These are phyloP conservation scores for Plasmodium vinckei DNA, from an alignment of 169 alveolate species.

Conservation along the genomic window DNA sequence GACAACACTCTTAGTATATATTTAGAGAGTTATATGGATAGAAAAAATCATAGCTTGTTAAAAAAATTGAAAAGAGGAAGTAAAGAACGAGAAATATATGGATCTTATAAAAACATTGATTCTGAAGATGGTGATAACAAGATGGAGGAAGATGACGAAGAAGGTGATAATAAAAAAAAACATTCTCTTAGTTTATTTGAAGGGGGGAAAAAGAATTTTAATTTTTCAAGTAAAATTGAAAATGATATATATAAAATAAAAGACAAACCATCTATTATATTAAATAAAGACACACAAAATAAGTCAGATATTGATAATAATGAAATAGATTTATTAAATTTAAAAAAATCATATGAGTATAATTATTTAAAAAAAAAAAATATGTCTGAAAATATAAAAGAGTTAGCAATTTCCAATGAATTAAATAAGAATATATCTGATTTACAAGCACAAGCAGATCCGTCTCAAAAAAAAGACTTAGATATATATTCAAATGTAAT, in stretches of 20 bases:
- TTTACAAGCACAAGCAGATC: neutral
- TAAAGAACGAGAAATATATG: neutral
- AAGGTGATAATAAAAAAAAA: neutral
- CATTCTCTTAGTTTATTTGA: neutral
- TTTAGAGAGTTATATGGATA: constrained; percentile 18
- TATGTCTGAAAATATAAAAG: neutral
- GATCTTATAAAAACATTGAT: neutral
- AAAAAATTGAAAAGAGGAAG: constrained; percentile 33
- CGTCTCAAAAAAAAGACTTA: constrained; percentile 2
- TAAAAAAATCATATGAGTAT: neutral
- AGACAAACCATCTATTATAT: neutral
- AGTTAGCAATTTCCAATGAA: neutral
- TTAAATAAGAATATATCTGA: constrained; percentile 4
- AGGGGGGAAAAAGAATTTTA: neutral
- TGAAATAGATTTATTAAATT: neutral
- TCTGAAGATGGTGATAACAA: neutral
- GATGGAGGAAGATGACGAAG: neutral
- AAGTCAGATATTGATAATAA: neutral
- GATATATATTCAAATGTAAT: constrained; percentile 8
- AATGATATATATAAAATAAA: neutral
- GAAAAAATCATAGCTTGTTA: constrained; percentile 28
- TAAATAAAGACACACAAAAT: neutral
- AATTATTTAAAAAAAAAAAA: neutral
- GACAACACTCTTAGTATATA: constrained; percentile 18
- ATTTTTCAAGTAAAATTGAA: neutral